Conservation (phyloP, 371 early-diverging fungal species). For the Mucor mucedo region DNA sequence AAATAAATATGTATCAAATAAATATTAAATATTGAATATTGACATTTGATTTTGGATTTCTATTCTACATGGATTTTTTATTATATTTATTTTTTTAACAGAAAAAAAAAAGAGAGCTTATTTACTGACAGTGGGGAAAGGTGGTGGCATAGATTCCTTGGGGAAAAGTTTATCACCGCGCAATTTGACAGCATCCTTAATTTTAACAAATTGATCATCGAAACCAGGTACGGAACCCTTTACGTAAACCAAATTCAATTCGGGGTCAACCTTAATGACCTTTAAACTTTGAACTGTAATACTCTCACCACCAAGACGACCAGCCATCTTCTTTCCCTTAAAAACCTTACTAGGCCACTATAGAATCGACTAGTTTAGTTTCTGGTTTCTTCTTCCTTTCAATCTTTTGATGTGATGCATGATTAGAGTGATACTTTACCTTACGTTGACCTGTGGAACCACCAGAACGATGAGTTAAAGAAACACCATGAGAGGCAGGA, state of each 20-base stretch:
- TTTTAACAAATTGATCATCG: constrained; percentile 81
- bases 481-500: constrained; percentile 94
- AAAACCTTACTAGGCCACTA: constrained; percentile 90
- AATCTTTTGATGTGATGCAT: neutral
- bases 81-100: neutral
- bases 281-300: constrained; percentile 83
- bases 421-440: constrained; percentile 39
- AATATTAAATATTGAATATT: too few relatives aligned
- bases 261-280: constrained; percentile 90
- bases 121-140: constrained; percentile 76
- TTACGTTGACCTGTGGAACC: constrained; percentile 96
- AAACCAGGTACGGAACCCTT: constrained; percentile 93
- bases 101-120: constrained; percentile 2
- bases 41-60: neutral
- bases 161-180: constrained; percentile 72
- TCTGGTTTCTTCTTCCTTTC: neutral
- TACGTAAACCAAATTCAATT: constrained; percentile 84
- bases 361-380: neutral
- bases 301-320: constrained; percentile 90
- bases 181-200: constrained; percentile 88
- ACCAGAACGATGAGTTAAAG: constrained; percentile 86
- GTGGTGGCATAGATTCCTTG: constrained; percentile 66
- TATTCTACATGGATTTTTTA: constrained; percentile 20
- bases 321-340: constrained; percentile 98
- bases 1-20: constrained; percentile 40